Evolutionary conservation across 208 protist species (phyloP).

Genomic region (Vickermania spadyakhi): DNA sequence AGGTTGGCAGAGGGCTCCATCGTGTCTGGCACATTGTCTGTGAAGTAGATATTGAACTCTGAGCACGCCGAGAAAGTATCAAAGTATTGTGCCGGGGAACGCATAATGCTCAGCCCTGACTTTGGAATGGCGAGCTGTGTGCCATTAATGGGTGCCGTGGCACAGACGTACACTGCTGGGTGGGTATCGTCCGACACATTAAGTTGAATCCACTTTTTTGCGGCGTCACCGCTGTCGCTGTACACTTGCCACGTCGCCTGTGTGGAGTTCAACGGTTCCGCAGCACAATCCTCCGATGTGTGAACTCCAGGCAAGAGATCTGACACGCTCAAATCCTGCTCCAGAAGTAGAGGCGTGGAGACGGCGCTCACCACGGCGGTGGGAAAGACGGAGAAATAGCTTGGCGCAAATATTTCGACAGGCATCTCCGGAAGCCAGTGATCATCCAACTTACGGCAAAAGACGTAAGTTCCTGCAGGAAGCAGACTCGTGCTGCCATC

Average conservation of each 20-base stretch:
- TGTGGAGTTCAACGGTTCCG: background rate
- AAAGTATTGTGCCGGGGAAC: background rate
- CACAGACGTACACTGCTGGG: conserved; percentile 10
- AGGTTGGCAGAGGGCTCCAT: too few relatives aligned
- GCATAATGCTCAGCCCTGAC: background rate
- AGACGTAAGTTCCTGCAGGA: background rate
- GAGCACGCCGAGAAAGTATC: background rate
- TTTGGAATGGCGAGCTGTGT: background rate
- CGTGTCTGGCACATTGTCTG: background rate
- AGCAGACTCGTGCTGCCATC: background rate
- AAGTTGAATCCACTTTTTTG: background rate
- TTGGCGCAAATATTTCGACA: conserved; percentile 7
- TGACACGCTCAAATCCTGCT: conserved; percentile 4
- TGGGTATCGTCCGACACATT: background rate
- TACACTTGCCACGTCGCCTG: conserved; percentile 6
- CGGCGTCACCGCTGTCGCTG: background rate
- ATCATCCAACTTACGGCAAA: background rate
- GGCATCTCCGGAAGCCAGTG: conserved; percentile 5
- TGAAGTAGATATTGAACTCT: conserved; percentile 1
- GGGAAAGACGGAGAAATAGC: conserved; percentile 13
- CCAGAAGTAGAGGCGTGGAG: conserved; percentile 9
- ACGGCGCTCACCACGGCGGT: conserved; percentile 9
- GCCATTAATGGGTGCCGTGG: conserved; percentile 6
- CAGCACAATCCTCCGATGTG: conserved; percentile 3
- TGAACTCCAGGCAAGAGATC: conserved; percentile 15